Base-by-base conservation (phyloP, 2,329 filamentous ascomycete genomes). In the Trichophyton rubrum region DNA sequence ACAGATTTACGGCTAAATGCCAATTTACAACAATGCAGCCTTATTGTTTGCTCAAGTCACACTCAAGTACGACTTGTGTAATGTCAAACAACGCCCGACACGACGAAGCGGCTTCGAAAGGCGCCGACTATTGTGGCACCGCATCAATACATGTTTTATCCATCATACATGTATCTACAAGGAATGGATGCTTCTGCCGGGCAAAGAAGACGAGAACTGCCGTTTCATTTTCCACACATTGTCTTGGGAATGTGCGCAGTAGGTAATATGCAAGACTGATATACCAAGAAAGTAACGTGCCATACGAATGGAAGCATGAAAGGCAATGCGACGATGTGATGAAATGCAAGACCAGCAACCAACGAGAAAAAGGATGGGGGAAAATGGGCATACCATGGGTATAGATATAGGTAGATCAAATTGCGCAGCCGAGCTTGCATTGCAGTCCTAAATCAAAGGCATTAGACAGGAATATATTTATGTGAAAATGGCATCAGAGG, bases 11-110 rank as follows among this genome's bases (percentile, higher is more conserved):
- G 9, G 9, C 43, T 47, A 22, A 11, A 11, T 47, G n/a, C 9
- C 43, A 11, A 20, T 47, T 8, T 47, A 11, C 3, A 11, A 47
- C 43, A 17, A 6, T 47, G 45, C 20, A 3, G 8, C 9, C 45
- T 51, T 30, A 17, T 35, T 55, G 51, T 55, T 55, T 55, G 51
- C 51, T 55, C 51, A 27, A 17, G 51, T 55, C 51, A 35, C 51
- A 55, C 27, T 6, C 51, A 35, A 33, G 51, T n/a, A 30, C 51
- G 51, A 55, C 27, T 35, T 35, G 51, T 55, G 20, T 27, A 55
- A 55, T 30, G 27, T 24, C 51, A 55, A 55, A 55, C 51, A 55
- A 55, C 24, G 27, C 51, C 51, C 49, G 9, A 8, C 27, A 27
- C 15, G 30, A 7, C 51, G 17, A 15, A 17, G 27, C 27, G 51